Evolutionary conservation across 2,329 filamentous ascomycete species (phyloP).

Genomic region (Diaporthe caulivora): DNA sequence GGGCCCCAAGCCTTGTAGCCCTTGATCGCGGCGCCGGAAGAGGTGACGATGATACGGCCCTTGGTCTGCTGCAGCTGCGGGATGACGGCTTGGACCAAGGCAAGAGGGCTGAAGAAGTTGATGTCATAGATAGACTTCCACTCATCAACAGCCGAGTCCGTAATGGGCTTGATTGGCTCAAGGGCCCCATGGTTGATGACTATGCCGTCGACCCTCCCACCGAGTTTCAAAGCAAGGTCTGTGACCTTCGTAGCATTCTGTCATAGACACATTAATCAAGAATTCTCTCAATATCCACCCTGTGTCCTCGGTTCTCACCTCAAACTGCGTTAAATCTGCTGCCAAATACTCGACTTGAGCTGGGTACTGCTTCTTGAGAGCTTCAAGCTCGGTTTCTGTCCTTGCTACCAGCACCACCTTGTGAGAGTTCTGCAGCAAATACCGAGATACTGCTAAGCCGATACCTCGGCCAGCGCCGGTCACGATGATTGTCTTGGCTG

Average conservation of each 20-base stretch:
- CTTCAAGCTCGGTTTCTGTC: slow-evolving; percentile 61
- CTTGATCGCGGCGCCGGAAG: slow-evolving; percentile 79
- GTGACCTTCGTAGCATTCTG: slow-evolving; percentile 73
- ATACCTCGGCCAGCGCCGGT: slow-evolving; percentile 75
- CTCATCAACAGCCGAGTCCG: slow-evolving; percentile 74
- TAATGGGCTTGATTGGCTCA: slow-evolving; percentile 79
- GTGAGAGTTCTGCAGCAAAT: slow-evolving; percentile 65
- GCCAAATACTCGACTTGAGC: slow-evolving; percentile 67
- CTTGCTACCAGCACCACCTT: slow-evolving; percentile 71
- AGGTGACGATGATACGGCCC: slow-evolving; percentile 82
- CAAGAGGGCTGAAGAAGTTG: slow-evolving; percentile 88
- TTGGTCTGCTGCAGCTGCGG: slow-evolving; percentile 75
- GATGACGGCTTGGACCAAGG: slow-evolving; percentile 79
- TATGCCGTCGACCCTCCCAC: slow-evolving; percentile 81
- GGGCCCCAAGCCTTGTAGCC: slow-evolving; percentile 81
- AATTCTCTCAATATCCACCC: not conserved
- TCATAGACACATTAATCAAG: slow-evolving; percentile 1
- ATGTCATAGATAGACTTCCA: slow-evolving; percentile 84
- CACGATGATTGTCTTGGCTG: slow-evolving; percentile 77
- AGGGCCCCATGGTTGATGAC: slow-evolving; percentile 91
- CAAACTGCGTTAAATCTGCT: slow-evolving; percentile 66
- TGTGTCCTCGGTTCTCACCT: slow-evolving; percentile 51
- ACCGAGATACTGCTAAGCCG: slow-evolving; percentile 66
- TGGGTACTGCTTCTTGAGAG: slow-evolving; percentile 64
- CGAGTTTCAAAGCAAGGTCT: slow-evolving; percentile 73